phyloP scores from a whole-genome alignment of 1,139 yeast genomes.

The Torulaspora pretoriensis region DNA sequence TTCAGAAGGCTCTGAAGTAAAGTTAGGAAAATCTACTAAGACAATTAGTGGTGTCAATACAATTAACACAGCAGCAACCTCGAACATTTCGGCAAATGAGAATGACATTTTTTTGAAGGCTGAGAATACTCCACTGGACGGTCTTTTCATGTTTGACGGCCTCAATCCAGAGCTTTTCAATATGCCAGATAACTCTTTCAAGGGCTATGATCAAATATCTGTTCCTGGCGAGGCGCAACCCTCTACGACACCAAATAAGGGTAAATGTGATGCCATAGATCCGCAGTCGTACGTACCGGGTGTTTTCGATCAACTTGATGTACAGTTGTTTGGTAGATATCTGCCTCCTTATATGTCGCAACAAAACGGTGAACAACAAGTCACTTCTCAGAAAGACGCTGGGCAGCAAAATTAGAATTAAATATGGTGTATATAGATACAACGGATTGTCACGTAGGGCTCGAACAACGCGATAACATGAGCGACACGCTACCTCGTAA shows the following conservation, averaged over 20 bases:
- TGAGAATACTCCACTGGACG: constrained; percentile 10
- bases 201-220: constrained; percentile 11
- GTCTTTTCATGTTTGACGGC: constrained; percentile 10
- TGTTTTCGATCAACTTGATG: constrained; percentile 75
- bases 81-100: constrained; percentile 12
- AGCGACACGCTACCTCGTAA: no score
- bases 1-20: neutral
- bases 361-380: constrained; percentile 8
- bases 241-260: constrained; percentile 1
- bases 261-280: constrained; percentile 7
- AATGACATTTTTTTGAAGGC: constrained; percentile 10
- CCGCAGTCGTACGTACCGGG: constrained; percentile 58
- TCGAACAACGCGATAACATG: neutral
- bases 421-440: neutral
- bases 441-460: neutral
- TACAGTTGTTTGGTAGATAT: constrained; percentile 77
- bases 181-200: constrained; percentile 9
- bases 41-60: constrained; percentile 23
- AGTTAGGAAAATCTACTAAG: constrained; percentile 7
- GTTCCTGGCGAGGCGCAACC: constrained; percentile 3
- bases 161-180: constrained; percentile 6
- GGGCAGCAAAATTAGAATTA: constrained; percentile 1
- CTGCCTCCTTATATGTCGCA: constrained; percentile 73
- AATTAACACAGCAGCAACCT: constrained; percentile 19
- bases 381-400: constrained; percentile 6